Evolutionary conservation across 1,139 yeast species (phyloP), one percentile per base, ranked within the genome.

Genomic region (Kazachstania sp.): DNA sequence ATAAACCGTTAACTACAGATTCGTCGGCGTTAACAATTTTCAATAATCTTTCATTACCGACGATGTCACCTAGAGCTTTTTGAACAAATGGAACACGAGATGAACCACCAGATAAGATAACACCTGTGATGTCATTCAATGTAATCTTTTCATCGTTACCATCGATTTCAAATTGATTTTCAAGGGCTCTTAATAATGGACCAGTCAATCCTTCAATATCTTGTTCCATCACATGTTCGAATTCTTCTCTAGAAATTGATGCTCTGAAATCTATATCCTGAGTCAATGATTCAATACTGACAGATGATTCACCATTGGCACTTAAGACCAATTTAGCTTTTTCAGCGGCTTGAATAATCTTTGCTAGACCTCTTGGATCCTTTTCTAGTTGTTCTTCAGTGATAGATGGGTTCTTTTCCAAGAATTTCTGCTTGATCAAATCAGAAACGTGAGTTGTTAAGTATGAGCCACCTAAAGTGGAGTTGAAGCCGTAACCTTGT

Each of bases 21-120:
- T 92, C 99, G 67, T 92, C 99, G 0, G 98, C 94, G 65, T 92
- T 92, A 44, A 94, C 95, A 48, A 83, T 86, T 64, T 83, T 88
- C n/a, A 95, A 75, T 44, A 94, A 71, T 47, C 73, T 70, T 2
- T 77, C 81, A 30, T 79, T 81, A 2, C 82, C 82, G 39, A 83
- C 69, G 41, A 84, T 71, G 3, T 75, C 65, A 5, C 69, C 59
- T 50, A 83, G 66, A 47, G 73, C 76, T 43, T 74, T 71, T 65
- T 87, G 95, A 45, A 92, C 83, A 60, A 85, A 77, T 16, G 98
- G 98, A 29, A 88, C 86, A 64, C 99, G 80, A 11, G 94, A 80
- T 1, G 95, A 79, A 0, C 98, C 99, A 53, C 99, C 99, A 47
- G 86, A 78, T 49, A 90, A 73, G 49, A 92, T 79, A 4, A 94